phyloP scores from a whole-genome alignment of 805 yeast species.

The Brettanomyces nanus region DNA sequence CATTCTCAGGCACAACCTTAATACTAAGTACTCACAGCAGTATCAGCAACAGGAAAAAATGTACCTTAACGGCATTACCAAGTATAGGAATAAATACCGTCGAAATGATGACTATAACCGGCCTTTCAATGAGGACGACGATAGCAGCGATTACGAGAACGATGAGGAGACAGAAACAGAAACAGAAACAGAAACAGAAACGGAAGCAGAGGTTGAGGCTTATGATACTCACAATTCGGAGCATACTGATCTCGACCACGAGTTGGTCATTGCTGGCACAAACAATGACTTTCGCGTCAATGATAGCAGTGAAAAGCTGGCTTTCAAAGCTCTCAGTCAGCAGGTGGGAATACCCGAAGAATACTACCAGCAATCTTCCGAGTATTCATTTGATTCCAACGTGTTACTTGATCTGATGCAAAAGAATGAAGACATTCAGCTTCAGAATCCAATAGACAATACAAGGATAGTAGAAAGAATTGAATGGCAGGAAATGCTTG shows the following conservation, averaged over 20 bases:
- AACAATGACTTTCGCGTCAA: conserved; percentile 10
- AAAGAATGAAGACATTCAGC: conserved; percentile 29
- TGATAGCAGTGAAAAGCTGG: conserved; percentile 20
- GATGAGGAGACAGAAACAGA: conserved; percentile 21
- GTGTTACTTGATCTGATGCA: conserved; percentile 25
- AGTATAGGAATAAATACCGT: conserved; percentile 23
- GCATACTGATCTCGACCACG: conserved; percentile 7
- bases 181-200: conserved; percentile 10
- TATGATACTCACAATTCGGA: background rate
- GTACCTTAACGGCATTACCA: conserved; percentile 37
- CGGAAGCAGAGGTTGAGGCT: background rate
- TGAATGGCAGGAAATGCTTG: conserved; percentile 94
- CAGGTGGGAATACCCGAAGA: conserved; percentile 27
- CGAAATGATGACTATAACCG: conserved; percentile 46
- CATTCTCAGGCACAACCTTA: conserved; percentile 24
- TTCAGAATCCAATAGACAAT: conserved; percentile 21
- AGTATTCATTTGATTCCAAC: conserved; percentile 28
- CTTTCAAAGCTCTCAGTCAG: conserved; percentile 23
- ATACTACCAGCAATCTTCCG: conserved; percentile 21
- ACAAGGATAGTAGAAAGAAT: conserved; percentile 57
- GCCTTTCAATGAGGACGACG: conserved; percentile 31
- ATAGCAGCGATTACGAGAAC: conserved; percentile 26
- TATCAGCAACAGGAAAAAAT: conserved; percentile 47
- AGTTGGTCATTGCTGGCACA: background rate
- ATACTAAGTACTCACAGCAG: conserved; percentile 28